Base-by-base conservation (phyloP, 768 basidiomycete genomes). In the Tremella fuciformis region DNA sequence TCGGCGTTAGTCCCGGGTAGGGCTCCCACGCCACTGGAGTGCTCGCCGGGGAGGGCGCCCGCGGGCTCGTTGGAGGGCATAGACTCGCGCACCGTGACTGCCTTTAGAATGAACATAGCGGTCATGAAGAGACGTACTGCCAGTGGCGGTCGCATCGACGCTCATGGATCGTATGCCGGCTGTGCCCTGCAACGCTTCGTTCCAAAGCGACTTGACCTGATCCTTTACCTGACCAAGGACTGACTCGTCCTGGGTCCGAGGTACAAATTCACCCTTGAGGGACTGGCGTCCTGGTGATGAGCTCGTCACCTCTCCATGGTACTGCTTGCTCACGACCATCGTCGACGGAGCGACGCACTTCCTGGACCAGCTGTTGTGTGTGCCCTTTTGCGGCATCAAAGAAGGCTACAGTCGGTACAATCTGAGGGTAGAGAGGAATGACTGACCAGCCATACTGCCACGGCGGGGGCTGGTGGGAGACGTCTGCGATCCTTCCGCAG, bases 51-150 rank as follows among this genome's bases (percentile, higher is more conserved):
- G 1, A 55, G 51, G n/a, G 70, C 63, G 11, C 68, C 72, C 13
- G 59, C 53, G 8, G 61, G 48, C 39, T 76, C 72, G 15, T 70
- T 55, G 11, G 69, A 63, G 6, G 72, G 72, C 13, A 74, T 53
- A 4, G 42, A 46, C 8, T 18, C 42, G n/a, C 22, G n/a, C n/a
- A 22, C n/a, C 4, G 22, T 22, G 22, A 46, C 42, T 46, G 15
- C 15, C 6, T 4, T 46, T 11, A 34, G 29, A 34, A 4, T 11
- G n/a, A n/a, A n/a, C 29, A 11, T 34, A 34, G 4, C 29, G 4
- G 29, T 6, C 29, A 34, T 34, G 48, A 50, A 22, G 4, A 7
- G 24, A 50, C 48, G 9, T 7, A 50, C 48, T 13, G 25, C 48
- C 29, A 6, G 44, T 39, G 21, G 39, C 29, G 3, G 18, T 34